Percentiles rank a stretch among this genome's conserved stretches.
Conservation (phyloP, 1,284 basidiomycete species). For the Rhizopogon hawkerae region DNA sequence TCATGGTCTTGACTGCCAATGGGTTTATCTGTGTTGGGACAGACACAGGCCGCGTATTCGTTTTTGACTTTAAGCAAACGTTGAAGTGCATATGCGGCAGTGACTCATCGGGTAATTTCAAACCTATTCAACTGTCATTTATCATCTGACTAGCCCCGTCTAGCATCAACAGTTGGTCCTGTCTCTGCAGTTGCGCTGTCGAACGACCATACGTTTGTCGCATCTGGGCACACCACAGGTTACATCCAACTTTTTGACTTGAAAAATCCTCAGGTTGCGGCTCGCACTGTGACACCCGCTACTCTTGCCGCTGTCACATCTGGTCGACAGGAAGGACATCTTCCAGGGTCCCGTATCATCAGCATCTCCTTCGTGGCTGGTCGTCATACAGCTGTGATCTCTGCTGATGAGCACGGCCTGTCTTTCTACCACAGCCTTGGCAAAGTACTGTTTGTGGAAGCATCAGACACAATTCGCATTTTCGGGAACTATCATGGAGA, state of each 20-base stretch:
- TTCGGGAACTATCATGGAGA: constrained; percentile 83
- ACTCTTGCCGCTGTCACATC: constrained; percentile 58
- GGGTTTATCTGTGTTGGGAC: constrained; percentile 90
- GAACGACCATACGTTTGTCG: constrained; percentile 89
- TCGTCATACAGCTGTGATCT: constrained; percentile 89
- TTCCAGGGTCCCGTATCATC: constrained; percentile 78
- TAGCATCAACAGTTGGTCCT: constrained; percentile 46
- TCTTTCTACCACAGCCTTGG: constrained; percentile 96
- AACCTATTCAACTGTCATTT: constrained; percentile 1
- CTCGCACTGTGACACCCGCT: constrained; percentile 68
- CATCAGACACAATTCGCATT: constrained; percentile 89
- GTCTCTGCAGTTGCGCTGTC: constrained; percentile 89
- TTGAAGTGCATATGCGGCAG: constrained; percentile 72
- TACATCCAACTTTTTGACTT: constrained; percentile 86
- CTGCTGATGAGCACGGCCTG: constrained; percentile 85
- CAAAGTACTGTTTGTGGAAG: constrained; percentile 92
- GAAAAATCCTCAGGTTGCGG: constrained; percentile 53
- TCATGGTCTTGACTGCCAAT: constrained; percentile 79
- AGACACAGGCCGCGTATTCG: constrained; percentile 65
- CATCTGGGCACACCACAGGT: constrained; percentile 81
- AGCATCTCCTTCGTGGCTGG: constrained; percentile 88
- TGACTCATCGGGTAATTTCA: constrained; percentile 51
- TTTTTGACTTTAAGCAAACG: constrained; percentile 89
- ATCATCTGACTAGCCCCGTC: neutral
- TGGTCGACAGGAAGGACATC: constrained; percentile 89